Evolutionary conservation across 306 rosid genomes (phyloP), one percentile per base, ranked within the genome.

Genomic region (Lathyrus tuberosus): DNA sequence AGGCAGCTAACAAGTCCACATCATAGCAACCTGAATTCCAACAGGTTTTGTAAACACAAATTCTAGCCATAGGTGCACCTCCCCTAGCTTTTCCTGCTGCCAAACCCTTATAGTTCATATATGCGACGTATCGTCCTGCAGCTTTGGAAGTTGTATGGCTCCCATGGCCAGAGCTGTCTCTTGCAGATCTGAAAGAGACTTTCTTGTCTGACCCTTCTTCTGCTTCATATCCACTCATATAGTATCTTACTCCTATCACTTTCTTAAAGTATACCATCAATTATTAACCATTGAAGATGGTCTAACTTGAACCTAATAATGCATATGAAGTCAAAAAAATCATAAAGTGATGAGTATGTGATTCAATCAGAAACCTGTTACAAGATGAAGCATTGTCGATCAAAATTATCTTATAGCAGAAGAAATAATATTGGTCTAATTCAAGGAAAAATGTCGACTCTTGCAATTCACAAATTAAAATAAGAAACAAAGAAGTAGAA

Each of bases 21-120:
- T 89, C 92, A 66, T 89, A 89, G 89, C 96, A 87, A 35, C 96
- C 96, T 1, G 96, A 78, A 80, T 83, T 71, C 96, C 96, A 89
- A 68, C 96, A 89, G n/a, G 92, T 81, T 80, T 89, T 89, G 81
- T 89, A 86, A n/a, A 83, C 88, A 20, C 90, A 84, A 76, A 89
- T 80, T 70, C 96, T 83, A 57, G 92, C 90, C 90, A 75, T 73
- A 10, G 96, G 87, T 61, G 96, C 96, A 65, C 96, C 96, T 52
- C 96, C 92, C 70, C 96, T 78, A 5, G 88, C 96, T 69, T 75
- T 82, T 58, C 96, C 96, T 46, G 84, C 72, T 47, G 85, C 96
- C 62, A 89, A 72, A 5, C 96, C 92, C 72, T 14, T 81, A 38
- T 87, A 89, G 75, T 79, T 87, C 96, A 85, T 83, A 79, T 85